A percentile compares a stretch with the other conserved stretches of the same genome.
phyloP scores from a whole-genome alignment of 768 basidiomycete species.

The Lentinula raphanica region DNA sequence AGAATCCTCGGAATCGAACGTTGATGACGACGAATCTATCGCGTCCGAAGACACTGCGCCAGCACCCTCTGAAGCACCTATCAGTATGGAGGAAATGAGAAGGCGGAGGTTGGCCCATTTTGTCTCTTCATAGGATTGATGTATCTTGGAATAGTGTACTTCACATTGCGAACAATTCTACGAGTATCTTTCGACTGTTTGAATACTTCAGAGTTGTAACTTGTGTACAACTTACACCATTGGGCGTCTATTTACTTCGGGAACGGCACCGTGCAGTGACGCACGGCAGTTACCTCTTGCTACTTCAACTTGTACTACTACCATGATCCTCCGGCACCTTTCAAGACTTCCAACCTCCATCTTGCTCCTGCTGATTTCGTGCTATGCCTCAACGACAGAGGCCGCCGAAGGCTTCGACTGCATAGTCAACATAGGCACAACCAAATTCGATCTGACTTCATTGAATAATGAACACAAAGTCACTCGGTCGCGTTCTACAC shows the following conservation, averaged over 20 bases:
- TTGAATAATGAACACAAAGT: conserved; percentile 49
- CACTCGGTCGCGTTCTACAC: conserved; percentile 47
- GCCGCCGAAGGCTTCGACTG: conserved; percentile 56
- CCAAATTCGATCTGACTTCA: conserved; percentile 55
- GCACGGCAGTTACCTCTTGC: too few relatives aligned
- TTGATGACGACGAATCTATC: conserved; percentile 33
- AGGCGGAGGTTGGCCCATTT: conserved; percentile 60
- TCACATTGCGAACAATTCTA: background rate
- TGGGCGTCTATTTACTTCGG: too few relatives aligned
- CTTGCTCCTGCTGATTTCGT: conserved; percentile 13
- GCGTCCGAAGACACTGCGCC: conserved; percentile 30
- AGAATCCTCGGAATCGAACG: conserved; percentile 10
- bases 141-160: background rate
- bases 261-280: too few relatives aligned
- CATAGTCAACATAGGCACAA: conserved; percentile 31
- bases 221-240: too few relatives aligned
- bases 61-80: conserved; percentile 17
- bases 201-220: too few relatives aligned
- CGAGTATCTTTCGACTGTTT: too few relatives aligned
- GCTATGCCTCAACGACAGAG: conserved; percentile 18
- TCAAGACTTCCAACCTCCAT: background rate
- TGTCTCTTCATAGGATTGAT: conserved; percentile 31
- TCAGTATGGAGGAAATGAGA: conserved; percentile 63
- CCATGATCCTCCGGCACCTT: conserved; percentile 18
- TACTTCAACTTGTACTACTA: background rate